phyloP scores from a whole-genome alignment of 225 moss, liverwort and hornwort species.

The Antitrichia curtipendula region DNA sequence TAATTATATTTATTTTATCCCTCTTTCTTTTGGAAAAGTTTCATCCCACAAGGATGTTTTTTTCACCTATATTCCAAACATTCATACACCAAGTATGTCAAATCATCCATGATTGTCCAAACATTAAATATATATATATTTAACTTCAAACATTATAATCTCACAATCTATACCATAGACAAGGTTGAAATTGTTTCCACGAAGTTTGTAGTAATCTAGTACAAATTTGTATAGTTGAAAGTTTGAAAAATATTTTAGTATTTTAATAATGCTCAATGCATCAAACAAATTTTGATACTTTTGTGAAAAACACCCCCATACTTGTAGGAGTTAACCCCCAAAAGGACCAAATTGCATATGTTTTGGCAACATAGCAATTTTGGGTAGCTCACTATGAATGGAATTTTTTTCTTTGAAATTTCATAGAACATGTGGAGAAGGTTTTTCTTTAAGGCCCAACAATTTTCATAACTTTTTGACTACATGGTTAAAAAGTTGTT shows the following conservation, averaged over 20 bases:
- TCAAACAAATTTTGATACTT: neutral
- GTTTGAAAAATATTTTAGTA: neutral
- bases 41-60: neutral
- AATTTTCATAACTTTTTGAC: no score
- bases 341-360: no score
- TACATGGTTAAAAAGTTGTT: no score
- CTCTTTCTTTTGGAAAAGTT: no score
- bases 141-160: neutral
- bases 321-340: accelerated
- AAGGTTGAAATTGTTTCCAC: accelerated
- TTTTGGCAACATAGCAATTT: no score
- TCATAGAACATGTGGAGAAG: no score
- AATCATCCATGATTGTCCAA: neutral
- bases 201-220: neutral
- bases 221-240: neutral
- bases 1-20: neutral
- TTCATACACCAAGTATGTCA: neutral
- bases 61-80: neutral
- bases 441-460: no score
- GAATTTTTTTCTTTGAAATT: no score
- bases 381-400: no score
- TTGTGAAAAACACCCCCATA: accelerated
- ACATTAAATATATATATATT: neutral
- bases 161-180: accelerated
- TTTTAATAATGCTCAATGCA: neutral